Evolutionary conservation across 139 green algal genomes (phyloP), one percentile per base, ranked within the genome.

Genomic region (Pseudopediastrum boryanum): DNA sequence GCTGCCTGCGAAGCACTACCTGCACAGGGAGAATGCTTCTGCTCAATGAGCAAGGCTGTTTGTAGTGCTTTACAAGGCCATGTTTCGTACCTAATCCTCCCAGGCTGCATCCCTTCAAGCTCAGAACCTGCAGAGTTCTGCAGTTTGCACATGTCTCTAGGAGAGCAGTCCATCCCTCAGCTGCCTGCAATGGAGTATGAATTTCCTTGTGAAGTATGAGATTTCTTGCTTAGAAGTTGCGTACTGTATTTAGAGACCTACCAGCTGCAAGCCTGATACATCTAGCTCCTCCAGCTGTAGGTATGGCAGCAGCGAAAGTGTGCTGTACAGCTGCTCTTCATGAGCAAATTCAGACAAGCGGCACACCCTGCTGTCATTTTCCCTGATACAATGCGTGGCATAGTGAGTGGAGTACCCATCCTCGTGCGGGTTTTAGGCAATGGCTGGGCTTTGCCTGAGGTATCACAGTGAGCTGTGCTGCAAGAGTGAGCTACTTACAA

Each of bases 51-150:
- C n/a, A n/a, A n/a, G n/a, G n/a, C n/a, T n/a, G n/a, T n/a, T n/a
- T n/a, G n/a, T n/a, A n/a, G n/a, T n/a, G n/a, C n/a, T n/a, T n/a
- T n/a, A 33, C n/a, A 73, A 48, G 8, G 10, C 9, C 4, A 16
- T n/a, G 19, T 6, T 19, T 36, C 54, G 54, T 35, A 43, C 33
- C 46, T 16, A 62, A 46, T 25, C 23, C 33, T 9, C 56, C 59
- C 12, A 91, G 76, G 0, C 29, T 54, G 71, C 86, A 91, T 59
- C 87, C 75, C 59, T 86, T 88, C 21, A 91, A 62, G 27, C 52
- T 75, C 0, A 91, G 66, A 23, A 77, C 80, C 67, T 82, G 52
- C 35, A 91, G 74, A 3, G 46, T 38, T 19, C 44, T 77, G 58
- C 66, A 80, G 61, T 89, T 89, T 39, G 69, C 84, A 56, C 68